Percentiles rank a stretch among this genome's conserved stretches.
Evolutionary conservation across 352 stramenopile genomes (phyloP).

Genomic region (Pythium plurisporium): DNA sequence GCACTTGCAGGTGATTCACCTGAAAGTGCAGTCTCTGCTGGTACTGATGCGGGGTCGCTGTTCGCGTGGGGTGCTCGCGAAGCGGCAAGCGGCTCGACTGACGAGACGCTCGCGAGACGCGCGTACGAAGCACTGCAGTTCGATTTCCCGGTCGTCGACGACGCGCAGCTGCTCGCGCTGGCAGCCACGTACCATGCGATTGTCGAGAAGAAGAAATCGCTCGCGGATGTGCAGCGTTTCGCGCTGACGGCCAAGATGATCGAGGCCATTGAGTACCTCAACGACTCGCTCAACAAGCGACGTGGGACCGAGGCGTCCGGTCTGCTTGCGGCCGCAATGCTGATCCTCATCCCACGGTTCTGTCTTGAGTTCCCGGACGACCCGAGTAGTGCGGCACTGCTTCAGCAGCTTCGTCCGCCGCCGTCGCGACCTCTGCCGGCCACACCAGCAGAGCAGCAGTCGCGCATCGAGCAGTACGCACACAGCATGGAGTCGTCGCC

Average conservation of each 20-base stretch:
- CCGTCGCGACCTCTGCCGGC: not conserved
- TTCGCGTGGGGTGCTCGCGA: not conserved
- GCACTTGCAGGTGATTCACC: slow-evolving; percentile 5
- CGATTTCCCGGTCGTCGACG: slow-evolving; percentile 43
- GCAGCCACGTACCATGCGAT: slow-evolving; percentile 37
- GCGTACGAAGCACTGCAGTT: slow-evolving; percentile 54
- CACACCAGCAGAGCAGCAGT: not conserved
- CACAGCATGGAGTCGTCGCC: not conserved
- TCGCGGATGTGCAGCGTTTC: slow-evolving; percentile 9
- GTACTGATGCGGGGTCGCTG: not conserved
- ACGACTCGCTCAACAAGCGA: slow-evolving; percentile 24
- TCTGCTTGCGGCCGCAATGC: slow-evolving; percentile 37
- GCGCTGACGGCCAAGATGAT: slow-evolving; percentile 38
- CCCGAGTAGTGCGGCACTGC: slow-evolving; percentile 18
- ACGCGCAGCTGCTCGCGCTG: slow-evolving; percentile 34
- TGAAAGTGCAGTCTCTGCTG: not conserved
- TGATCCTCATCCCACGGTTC: slow-evolving; percentile 34
- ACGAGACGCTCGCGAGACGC: slow-evolving; percentile 6
- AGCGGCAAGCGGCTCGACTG: not conserved
- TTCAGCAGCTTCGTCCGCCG: slow-evolving; percentile 16
- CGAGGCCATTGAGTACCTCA: slow-evolving; percentile 44
- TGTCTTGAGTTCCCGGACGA: slow-evolving; percentile 26
- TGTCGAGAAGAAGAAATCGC: slow-evolving; percentile 4
- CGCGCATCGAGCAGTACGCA: not conserved
- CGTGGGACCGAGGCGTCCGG: slow-evolving; percentile 31